Evolutionary conservation across 164 flowering plant species (phyloP), one percentile per base, ranked within the genome.

Genomic region (Sextonia rubra): DNA sequence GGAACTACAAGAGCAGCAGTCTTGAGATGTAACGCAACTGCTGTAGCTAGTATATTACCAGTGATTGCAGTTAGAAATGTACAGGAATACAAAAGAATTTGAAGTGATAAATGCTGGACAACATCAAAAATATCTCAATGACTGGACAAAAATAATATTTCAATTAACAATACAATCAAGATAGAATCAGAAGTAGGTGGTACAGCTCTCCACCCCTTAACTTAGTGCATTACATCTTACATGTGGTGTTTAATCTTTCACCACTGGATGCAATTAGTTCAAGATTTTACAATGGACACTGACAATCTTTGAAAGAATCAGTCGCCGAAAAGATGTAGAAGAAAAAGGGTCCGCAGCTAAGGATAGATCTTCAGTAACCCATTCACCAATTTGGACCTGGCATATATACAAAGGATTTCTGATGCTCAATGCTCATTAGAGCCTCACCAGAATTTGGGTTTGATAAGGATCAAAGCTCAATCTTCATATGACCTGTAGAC

Each of bases 401-500:
- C 64, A 65, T 87, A 87, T 85, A 60, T 87, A 88, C 89, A 86
- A 76, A 79, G 73, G 81, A 82, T 72, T 75, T 68, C 80, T 52
- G n/a, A 17, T 52, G 17, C 58, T 18, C 58, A 52, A 20, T 52
- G 20, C 58, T 52, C 47, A 74, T 72, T 66, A 80, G 80, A 26
- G 74, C 80, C 73, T 78, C 65, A 60, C 69, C 72, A 47, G 49
- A 74, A 79, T 78, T 77, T 73, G 72, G 37, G 60, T 37, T 29
- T 24, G 73, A 71, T 44, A 67, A 32, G 69, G 64, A 74, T 85
- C 83, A 86, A 69, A 77, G 88, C 85, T 90, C 90, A 71, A 81
- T 69, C 85, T 87, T 88, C 94, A 88, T 87, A 62, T 92, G 89
- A 71, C 80, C 32, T 75, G 83, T 74, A n/a, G 87, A 75, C 60